Evolutionary conservation across 2,329 filamentous ascomycete species (phyloP), one percentile per base, ranked within the genome.

Genomic region (Penicillium sp.): DNA sequence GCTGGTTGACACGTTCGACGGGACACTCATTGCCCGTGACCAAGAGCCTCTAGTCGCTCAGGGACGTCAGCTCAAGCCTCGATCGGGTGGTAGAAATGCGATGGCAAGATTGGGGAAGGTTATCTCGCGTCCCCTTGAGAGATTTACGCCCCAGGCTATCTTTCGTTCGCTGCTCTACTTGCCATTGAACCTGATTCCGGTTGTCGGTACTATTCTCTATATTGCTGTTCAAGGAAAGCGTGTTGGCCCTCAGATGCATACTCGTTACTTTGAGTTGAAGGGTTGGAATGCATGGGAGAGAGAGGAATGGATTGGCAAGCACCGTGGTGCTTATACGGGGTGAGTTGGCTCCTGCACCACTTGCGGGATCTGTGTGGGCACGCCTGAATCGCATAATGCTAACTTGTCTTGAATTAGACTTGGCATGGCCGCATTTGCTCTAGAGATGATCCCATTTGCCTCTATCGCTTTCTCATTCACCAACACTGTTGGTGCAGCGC

Each of bases 261-360:
- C 75, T 3, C 74, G 95, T 77, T 97, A 96, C 77, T 97, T 96
- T 75, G 91, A 96, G 79, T 82, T 98, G 61, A 98, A 97, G 79
- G 85, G 86, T 50, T 96, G 92, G 91, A 85, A 85, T 44, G 77
- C 81, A 31, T 79, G 79, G 11, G 84, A 91, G 74, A 85, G 81
- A 68, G 82, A 86, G 49, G 82, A 87, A 50, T 96, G 89, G 82
- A 79, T 96, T 22, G 81, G 87, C 65, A 81, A 85, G 69, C 85
- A 92, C 65, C 82, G 84, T 58, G 91, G 86, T 6, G 88, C 90
- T 19, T 97, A 96, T 78, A 90, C 91, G 11, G 87, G 89, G 90
- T 95, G 79, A 76, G 87, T 82, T 37, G 3, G 16, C n/a, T 41
- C 13, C 14, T 27, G 10, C 11, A 6, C 14, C 16, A 9, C 18